Evolutionary conservation across 1,284 basidiomycete species (phyloP).

Genomic region (Sporisorium scitamineum): DNA sequence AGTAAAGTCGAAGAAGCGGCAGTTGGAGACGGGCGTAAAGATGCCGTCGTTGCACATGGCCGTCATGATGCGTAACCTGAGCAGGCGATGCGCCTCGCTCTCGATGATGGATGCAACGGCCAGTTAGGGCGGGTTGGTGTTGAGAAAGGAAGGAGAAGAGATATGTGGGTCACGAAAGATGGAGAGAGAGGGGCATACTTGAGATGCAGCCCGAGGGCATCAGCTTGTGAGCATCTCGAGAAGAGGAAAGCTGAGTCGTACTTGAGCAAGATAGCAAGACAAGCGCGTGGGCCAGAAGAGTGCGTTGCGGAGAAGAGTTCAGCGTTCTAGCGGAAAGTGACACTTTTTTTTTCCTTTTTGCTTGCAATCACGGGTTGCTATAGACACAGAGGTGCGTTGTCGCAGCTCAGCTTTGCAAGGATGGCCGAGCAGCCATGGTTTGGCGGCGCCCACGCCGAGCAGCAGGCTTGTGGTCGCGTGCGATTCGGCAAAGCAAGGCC

Average conservation of each 20-base stretch:
- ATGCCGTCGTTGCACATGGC: slow-evolving; percentile 40
- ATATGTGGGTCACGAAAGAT: background rate
- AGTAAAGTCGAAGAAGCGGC: slow-evolving; percentile 61
- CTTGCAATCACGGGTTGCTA: background rate
- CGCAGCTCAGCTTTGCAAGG: background rate
- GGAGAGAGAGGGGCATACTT: background rate
- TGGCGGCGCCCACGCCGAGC: background rate
- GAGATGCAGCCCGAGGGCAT: background rate
- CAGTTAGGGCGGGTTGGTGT: background rate
- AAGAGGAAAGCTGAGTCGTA: slow-evolving; percentile 13
- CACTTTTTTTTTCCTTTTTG: background rate
- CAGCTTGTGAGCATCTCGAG: slow-evolving; percentile 3
- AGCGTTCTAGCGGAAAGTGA: slow-evolving; percentile 5
- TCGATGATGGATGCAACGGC: background rate
- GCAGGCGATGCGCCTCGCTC: background rate
- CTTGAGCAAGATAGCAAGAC: background rate
- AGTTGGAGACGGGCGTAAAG: slow-evolving; percentile 52
- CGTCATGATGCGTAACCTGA: slow-evolving; percentile 4
- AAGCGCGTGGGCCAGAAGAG: background rate
- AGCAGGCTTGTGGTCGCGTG: slow-evolving; percentile 3
- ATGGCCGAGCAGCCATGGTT: background rate
- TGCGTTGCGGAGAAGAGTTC: background rate
- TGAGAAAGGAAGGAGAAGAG: background rate
- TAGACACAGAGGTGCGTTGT: background rate
- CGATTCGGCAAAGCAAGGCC: slow-evolving; percentile 7